A percentile compares a stretch with the other conserved stretches of the same genome.
Evolutionary conservation across 2,329 filamentous ascomycete genomes (phyloP).

Genomic region (Beauveria medogensis): DNA sequence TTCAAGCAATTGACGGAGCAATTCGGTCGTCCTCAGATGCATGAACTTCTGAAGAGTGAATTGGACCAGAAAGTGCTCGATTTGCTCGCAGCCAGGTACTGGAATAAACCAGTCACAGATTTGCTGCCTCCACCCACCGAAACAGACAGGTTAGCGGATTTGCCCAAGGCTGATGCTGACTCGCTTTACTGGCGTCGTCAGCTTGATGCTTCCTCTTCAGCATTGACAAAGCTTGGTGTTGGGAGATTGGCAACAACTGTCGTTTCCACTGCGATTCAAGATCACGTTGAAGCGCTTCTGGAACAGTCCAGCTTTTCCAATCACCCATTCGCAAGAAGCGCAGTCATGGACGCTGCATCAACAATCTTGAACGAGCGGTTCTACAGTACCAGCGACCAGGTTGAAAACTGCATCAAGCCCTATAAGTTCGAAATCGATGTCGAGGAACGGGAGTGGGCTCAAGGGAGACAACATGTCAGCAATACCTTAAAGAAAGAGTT

Average conservation of each 20-base stretch:
- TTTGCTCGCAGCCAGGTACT: slow-evolving; percentile 85
- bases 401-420: slow-evolving; percentile 98
- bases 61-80: slow-evolving; percentile 93
- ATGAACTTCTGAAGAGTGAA: slow-evolving; percentile 81
- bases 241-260: slow-evolving; percentile 88
- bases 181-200: slow-evolving; percentile 90
- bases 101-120: slow-evolving; percentile 91
- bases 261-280: slow-evolving; percentile 79
- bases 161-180: slow-evolving; percentile 78
- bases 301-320: slow-evolving; percentile 74
- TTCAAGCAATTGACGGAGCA: slow-evolving; percentile 89
- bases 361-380: slow-evolving; percentile 89
- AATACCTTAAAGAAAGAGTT: slow-evolving; percentile 81
- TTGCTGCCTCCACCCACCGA: slow-evolving; percentile 60
- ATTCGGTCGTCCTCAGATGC: slow-evolving; percentile 85
- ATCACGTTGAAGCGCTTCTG: slow-evolving; percentile 72
- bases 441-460: slow-evolving; percentile 79
- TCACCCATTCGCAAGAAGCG: slow-evolving; percentile 85
- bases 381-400: slow-evolving; percentile 94
- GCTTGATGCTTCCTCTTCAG: slow-evolving; percentile 82
- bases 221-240: slow-evolving; percentile 88
- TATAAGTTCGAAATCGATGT: slow-evolving; percentile 98
- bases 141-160: slow-evolving; percentile 62
- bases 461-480: slow-evolving; percentile 75
- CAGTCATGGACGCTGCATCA: slow-evolving; percentile 85